Percentiles rank a stretch among this genome's conserved stretches.
Evolutionary conservation across 2,329 filamentous ascomycete species (phyloP).

Genomic region (Diaporthe humulicola): DNA sequence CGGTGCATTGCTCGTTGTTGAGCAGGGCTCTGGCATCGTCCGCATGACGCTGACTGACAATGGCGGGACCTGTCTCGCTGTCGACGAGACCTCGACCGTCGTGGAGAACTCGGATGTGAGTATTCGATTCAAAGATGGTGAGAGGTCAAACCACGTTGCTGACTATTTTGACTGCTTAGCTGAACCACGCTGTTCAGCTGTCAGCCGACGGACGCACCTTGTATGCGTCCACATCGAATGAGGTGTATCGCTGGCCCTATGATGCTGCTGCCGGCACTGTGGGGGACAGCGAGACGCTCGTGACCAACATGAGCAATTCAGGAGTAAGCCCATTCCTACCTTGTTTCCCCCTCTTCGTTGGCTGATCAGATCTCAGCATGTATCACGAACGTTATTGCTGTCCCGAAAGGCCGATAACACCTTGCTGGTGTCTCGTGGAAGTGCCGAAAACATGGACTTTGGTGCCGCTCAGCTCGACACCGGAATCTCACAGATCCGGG

Average conservation of each 20-base stretch:
- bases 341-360: neutral
- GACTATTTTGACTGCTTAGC: slow-evolving; percentile 47
- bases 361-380: slow-evolving; percentile 55
- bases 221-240: slow-evolving; percentile 68
- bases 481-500: slow-evolving; percentile 77
- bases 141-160: neutral
- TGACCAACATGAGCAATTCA: slow-evolving; percentile 72
- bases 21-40: slow-evolving; percentile 57
- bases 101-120: slow-evolving; percentile 53
- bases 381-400: slow-evolving; percentile 75
- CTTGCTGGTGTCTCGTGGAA: slow-evolving; percentile 77
- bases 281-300: slow-evolving; percentile 61
- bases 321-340: slow-evolving; percentile 51
- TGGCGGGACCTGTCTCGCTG: slow-evolving; percentile 57
- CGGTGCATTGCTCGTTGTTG: slow-evolving; percentile 61
- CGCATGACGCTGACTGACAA: slow-evolving; percentile 57
- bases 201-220: slow-evolving; percentile 65
- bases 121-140: slow-evolving; percentile 13
- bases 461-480: slow-evolving; percentile 62
- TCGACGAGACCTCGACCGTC: slow-evolving; percentile 52
- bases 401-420: slow-evolving; percentile 66
- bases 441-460: slow-evolving; percentile 72
- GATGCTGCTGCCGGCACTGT: slow-evolving; percentile 65
- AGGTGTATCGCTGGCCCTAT: slow-evolving; percentile 77
- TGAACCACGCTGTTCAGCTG: slow-evolving; percentile 69